These are phyloP conservation scores for Aeschynomene evenia DNA, from an alignment of 306 rosid species.

Conservation along the genomic window DNA sequence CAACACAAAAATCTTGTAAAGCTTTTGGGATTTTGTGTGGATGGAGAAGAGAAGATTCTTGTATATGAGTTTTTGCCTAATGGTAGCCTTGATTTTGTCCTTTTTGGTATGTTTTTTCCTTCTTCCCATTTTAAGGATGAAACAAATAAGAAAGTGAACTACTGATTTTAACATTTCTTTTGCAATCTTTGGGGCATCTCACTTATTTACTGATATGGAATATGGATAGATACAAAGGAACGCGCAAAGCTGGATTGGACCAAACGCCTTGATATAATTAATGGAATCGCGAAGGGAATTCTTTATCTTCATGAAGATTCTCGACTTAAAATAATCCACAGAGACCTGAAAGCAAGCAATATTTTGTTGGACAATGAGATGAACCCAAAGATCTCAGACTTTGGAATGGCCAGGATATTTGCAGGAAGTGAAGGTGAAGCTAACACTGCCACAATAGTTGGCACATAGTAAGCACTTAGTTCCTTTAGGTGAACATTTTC, in stretches of 20 bases:
- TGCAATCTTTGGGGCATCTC: background rate
- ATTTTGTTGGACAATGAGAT: constrained; percentile 41
- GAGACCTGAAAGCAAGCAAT: constrained; percentile 52
- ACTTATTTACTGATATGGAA: background rate
- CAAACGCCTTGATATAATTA: constrained; percentile 38
- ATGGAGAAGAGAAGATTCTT: constrained; percentile 58
- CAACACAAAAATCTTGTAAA: constrained; percentile 75
- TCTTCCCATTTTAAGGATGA: background rate
- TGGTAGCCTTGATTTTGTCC: constrained; percentile 50
- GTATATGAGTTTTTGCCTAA: constrained; percentile 71
- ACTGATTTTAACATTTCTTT: background rate
- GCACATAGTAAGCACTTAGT: constrained; percentile 37
- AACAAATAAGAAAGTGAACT: background rate
- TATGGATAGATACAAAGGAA: constrained; percentile 34
- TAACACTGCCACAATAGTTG: constrained; percentile 47
- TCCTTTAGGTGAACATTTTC: background rate
- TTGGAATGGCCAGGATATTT: constrained; percentile 53
- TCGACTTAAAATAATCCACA: constrained; percentile 43
- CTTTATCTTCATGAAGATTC: constrained; percentile 58
- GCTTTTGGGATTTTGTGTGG: constrained; percentile 66
- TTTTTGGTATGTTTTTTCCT: constrained; percentile 44
- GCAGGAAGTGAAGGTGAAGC: constrained; percentile 44
- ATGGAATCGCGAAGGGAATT: constrained; percentile 43
- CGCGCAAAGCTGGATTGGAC: constrained; percentile 40
- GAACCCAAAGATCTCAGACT: constrained; percentile 58